A percentile compares a stretch with the other conserved stretches of the same genome.
Conservation (phyloP, 495 filamentous ascomycete genomes). For the Lophiostoma macrostomum region DNA sequence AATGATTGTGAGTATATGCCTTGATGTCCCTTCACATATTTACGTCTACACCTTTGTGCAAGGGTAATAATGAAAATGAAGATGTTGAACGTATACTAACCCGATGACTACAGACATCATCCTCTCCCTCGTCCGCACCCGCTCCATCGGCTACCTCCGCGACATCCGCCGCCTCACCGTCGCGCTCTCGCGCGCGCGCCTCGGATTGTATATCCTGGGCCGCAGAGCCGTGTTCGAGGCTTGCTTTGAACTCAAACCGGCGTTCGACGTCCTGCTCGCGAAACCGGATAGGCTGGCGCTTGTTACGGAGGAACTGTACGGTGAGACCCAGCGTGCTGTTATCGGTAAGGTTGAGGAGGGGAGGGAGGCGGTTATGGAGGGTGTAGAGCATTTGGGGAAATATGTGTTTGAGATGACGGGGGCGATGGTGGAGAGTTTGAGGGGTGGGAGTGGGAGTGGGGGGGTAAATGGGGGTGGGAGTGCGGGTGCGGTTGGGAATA, state of each 20-base stretch:
- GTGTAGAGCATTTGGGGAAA: constrained; percentile 90
- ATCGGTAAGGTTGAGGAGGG: constrained; percentile 55
- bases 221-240: constrained; percentile 85
- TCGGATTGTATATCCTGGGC: constrained; percentile 91
- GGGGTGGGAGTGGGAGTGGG: constrained; percentile 40
- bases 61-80: too few species aligned
- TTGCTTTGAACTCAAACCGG: constrained; percentile 81
- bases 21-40: too few species aligned
- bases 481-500: too few species aligned
- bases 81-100: neutral
- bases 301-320: constrained; percentile 82
- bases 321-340: constrained; percentile 53
- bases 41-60: too few species aligned
- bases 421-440: constrained; percentile 69
- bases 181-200: constrained; percentile 87
- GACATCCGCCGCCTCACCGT: constrained; percentile 93
- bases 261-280: constrained; percentile 68
- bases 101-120: constrained; percentile 66
- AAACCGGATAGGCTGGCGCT: constrained; percentile 76
- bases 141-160: constrained; percentile 86
- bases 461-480: constrained; percentile 11
- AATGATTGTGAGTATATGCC: constrained; percentile 95
- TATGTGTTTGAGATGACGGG: constrained; percentile 97
- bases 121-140: constrained; percentile 84
- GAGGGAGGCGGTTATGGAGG: constrained; percentile 66